A percentile compares a stretch with the other conserved stretches of the same genome.
phyloP scores from a whole-genome alignment of 306 rosid species.

The Rubus parviflorus region DNA sequence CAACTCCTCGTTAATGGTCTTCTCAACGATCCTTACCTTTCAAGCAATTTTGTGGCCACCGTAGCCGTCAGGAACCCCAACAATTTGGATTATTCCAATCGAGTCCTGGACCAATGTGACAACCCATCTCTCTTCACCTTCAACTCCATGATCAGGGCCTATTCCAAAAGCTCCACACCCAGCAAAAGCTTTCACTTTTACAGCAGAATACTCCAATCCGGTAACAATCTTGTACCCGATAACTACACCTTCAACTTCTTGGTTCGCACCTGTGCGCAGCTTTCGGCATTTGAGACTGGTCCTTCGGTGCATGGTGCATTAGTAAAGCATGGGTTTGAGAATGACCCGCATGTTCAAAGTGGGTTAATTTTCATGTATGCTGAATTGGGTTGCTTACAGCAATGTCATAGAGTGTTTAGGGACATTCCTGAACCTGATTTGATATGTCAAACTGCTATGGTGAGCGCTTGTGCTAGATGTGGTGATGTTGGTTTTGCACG shows the following conservation, averaged over 20 bases:
- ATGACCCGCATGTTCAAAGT: slow-evolving; percentile 52
- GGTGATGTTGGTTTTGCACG: slow-evolving; percentile 48
- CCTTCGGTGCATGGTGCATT: slow-evolving; percentile 40
- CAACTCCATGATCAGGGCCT: slow-evolving; percentile 69
- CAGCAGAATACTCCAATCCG: slow-evolving; percentile 35
- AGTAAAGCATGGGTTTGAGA: slow-evolving; percentile 44
- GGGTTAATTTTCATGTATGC: slow-evolving; percentile 57
- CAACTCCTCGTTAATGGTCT: slow-evolving; percentile 38
- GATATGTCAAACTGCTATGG: slow-evolving; percentile 54
- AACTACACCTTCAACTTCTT: slow-evolving; percentile 60
- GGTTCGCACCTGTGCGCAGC: slow-evolving; percentile 46
- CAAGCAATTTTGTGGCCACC: slow-evolving; percentile 43
- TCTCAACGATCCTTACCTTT: slow-evolving; percentile 24
- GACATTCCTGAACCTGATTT: slow-evolving; percentile 37
- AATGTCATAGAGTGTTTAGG: slow-evolving; percentile 39
- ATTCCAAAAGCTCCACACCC: slow-evolving; percentile 55
- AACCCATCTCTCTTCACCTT: slow-evolving; percentile 49
- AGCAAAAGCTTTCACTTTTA: slow-evolving; percentile 45
- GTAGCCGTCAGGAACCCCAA: slow-evolving; percentile 30
- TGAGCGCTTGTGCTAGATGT: slow-evolving; percentile 44
- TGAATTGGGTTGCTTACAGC: slow-evolving; percentile 46
- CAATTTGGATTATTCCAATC: slow-evolving; percentile 32
- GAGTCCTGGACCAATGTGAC: slow-evolving; percentile 29
- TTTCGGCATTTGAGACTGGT: slow-evolving; percentile 26
- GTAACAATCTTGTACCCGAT: slow-evolving; percentile 37